Conservation (phyloP, 805 yeast genomes). For the Metschnikowia hibisci region DNA sequence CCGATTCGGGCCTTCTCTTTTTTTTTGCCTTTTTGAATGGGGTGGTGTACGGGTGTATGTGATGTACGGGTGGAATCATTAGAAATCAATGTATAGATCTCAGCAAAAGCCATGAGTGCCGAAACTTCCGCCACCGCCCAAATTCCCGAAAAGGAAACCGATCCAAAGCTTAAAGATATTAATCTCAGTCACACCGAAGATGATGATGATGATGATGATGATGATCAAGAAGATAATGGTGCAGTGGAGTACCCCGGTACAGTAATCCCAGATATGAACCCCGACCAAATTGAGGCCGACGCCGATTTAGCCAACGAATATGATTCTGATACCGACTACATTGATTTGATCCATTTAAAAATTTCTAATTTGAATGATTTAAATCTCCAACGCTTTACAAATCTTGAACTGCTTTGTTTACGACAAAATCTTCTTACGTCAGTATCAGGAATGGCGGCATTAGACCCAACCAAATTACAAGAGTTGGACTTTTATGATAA, state of each 20-base stretch:
- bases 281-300: slow-evolving; percentile 65
- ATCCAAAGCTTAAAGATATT: slow-evolving; percentile 4
- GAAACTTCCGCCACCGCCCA: neutral
- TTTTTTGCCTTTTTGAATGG: no score
- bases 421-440: slow-evolving; percentile 80
- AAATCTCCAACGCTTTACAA: slow-evolving; percentile 50
- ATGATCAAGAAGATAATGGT: slow-evolving; percentile 27
- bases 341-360: slow-evolving; percentile 70
- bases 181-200: slow-evolving; percentile 18
- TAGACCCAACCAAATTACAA: slow-evolving; percentile 60
- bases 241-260: slow-evolving; percentile 45
- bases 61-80: no score
- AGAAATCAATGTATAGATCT: no score
- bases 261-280: slow-evolving; percentile 40
- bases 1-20: no score
- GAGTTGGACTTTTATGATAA: slow-evolving; percentile 92
- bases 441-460: slow-evolving; percentile 50
- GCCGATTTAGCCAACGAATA: slow-evolving; percentile 55
- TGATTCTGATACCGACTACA: slow-evolving; percentile 53
- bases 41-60: no score
- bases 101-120: neutral
- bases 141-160: slow-evolving; percentile 3
- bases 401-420: slow-evolving; percentile 60
- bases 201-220: slow-evolving; percentile 21
- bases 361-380: slow-evolving; percentile 61